Evolutionary conservation across 2,329 filamentous ascomycete species (phyloP), one percentile per base, ranked within the genome.

Genomic region (Alternaria angustiovoidea): DNA sequence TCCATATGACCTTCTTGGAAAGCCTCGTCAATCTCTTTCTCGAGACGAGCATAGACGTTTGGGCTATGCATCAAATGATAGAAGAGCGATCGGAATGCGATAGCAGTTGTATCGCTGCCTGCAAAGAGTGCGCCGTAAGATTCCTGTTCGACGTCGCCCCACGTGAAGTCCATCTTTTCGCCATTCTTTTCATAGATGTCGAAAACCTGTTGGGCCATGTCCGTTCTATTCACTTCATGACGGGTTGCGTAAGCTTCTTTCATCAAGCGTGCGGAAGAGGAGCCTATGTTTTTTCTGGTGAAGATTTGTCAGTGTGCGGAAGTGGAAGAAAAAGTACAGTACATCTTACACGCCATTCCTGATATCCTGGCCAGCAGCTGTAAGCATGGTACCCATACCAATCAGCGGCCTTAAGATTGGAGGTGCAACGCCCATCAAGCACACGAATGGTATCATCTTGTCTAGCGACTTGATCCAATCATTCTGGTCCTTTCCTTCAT

Each of bases 61-160:
- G 75, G 75, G 56, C 77, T 67, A 43, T 72, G 74, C 36, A 81
- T 69, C 2, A 78, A 66, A 57, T 78, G 67, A 64, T 80, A 83
- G n/a, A 82, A 66, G 5, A 78, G 65, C 5, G 71, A 59, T 9
- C 72, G 67, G 12, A 80, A 62, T 9, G 70, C 59, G 20, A 77
- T 72, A 8, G 76, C 74, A 1, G 75, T 80, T 4, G 77, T 80
- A 20, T 78, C 77, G 16, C 69, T 65, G 22, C 78, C 77, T 14
- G 75, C 77, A 39, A 75, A 70, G 38, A 77, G 66, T 20, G 63
- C 70, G 24, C 60, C 65, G 34, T 64, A 72, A 7, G 67, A 57
- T 52, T 76, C 74, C 36, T 70, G 53, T 18, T 65, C 68, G n/a
- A 72, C 65, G 54, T 78, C 69, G 7, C 59, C 56, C 4, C 65